A percentile compares a stretch with the other conserved stretches of the same genome.
phyloP scores from a whole-genome alignment of 2,329 filamentous ascomycete species.

The Microsporum ferrugineum region DNA sequence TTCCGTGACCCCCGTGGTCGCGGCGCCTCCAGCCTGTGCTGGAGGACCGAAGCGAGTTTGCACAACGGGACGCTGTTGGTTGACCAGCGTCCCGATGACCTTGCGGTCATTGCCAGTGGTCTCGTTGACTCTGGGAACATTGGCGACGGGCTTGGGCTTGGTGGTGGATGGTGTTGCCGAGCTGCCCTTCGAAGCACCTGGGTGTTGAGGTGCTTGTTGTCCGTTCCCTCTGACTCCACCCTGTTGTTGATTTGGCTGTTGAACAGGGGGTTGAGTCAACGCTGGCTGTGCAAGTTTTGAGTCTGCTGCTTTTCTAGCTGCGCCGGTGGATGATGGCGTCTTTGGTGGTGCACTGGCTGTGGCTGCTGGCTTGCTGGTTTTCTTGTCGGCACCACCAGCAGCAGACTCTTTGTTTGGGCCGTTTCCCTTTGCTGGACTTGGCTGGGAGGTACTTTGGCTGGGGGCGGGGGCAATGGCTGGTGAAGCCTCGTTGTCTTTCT shows the following conservation, averaged over 20 bases:
- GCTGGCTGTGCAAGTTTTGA: constrained; percentile 5
- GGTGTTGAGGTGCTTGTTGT: constrained; percentile 1
- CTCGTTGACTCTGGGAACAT: constrained; percentile 3
- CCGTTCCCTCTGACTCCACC: constrained; percentile 4
- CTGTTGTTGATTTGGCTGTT: constrained; percentile 1
- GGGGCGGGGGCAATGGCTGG: background rate
- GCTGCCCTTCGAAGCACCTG: background rate
- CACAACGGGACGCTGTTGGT: background rate
- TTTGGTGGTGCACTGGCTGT: constrained; percentile 1
- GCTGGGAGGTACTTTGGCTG: background rate
- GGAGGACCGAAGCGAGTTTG: constrained; percentile 3
- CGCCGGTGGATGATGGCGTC: background rate
- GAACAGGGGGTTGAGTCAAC: constrained; percentile 2
- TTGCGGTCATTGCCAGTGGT: constrained; percentile 1
- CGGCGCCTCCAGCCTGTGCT: background rate
- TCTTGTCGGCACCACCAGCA: background rate
- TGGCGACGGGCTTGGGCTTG: background rate
- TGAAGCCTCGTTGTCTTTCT: background rate
- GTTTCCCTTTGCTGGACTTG: constrained; percentile 4
- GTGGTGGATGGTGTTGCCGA: background rate
- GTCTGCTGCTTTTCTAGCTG: constrained; percentile 4
- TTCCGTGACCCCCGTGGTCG: background rate
- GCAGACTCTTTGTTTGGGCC: background rate
- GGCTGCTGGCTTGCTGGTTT: background rate
- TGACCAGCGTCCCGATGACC: background rate